Evolutionary conservation across 495 filamentous ascomycete genomes (phyloP), one percentile per base, ranked within the genome.

Genomic region (Talaromyces nanjingensis): DNA sequence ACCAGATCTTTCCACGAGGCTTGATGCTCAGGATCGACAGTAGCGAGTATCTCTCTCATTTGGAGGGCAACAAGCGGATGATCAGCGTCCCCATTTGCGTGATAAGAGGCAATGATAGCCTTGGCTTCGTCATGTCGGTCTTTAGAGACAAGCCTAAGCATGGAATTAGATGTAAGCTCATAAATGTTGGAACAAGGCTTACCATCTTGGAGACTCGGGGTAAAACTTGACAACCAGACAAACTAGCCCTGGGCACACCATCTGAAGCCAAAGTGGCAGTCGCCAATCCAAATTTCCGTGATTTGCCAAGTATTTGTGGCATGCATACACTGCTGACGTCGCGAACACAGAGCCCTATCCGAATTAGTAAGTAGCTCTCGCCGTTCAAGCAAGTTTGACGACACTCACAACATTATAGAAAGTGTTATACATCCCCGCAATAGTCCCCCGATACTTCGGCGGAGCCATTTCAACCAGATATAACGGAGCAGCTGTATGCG

Each of bases 391-490:
- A 84, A 88, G 5, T 82, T 81, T 2, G 90, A 89, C 53, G 18
- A 22, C 20, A 61, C 59, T 18, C 42, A 61, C 59, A 33, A 61
- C 12, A 49, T 61, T 45, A 49, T 61, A 61, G 22, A 61, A 29
- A 12, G 59, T 61, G 20, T 61, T 61, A 22, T 61, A 61, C 12
- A 27, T 27, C 6, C 59, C 59, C 6, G 59, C 59, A 9, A 61
- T 29, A 1, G n/a, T 61, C 18, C 59, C 59, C 42, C 59, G 14
- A 47, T 61, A 27, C 24, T 34, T 16, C 5, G 68, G 66, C 16
- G 68, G 88, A 8, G 86, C 83, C 67, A 91, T 86, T 71, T 92
- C 90, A 2, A 86, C 83, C 34, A 90, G 85, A 66, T 91, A 91
- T 9, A 85, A 81, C 0, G 89, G 90, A 0, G 86, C 89, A 8